Evolutionary conservation across 306 rosid genomes (phyloP).

Genomic region (Quercus rubra): DNA sequence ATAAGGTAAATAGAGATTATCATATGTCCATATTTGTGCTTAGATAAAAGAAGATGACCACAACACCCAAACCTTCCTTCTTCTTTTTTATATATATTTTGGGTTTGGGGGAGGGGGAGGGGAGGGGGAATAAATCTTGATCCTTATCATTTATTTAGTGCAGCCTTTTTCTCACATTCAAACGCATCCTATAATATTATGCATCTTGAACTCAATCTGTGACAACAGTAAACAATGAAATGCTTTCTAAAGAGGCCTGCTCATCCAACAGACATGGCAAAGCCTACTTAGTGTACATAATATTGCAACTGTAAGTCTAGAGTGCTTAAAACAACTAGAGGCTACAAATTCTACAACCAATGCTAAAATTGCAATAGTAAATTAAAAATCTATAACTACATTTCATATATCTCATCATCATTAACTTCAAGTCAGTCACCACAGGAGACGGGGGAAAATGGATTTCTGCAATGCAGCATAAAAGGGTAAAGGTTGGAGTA

Average conservation of each 20-base stretch:
- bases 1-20: no score
- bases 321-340: background rate
- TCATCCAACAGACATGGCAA: background rate
- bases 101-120: no score
- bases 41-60: no score
- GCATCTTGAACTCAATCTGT: background rate
- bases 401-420: background rate
- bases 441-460: background rate
- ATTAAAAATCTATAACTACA: background rate
- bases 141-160: no score
- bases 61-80: no score
- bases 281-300: background rate
- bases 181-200: background rate
- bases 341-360: background rate
- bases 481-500: background rate
- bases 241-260: background rate
- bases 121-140: no score
- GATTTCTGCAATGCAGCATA: background rate
- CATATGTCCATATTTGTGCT: no score
- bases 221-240: background rate
- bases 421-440: background rate
- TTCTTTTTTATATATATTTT: no score
- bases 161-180: background rate
- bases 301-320: background rate
- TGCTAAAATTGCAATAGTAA: background rate